Evolutionary conservation across 148 eudicot genomes (phyloP), one percentile per base, ranked within the genome.

Genomic region (Euryodendron excelsum): DNA sequence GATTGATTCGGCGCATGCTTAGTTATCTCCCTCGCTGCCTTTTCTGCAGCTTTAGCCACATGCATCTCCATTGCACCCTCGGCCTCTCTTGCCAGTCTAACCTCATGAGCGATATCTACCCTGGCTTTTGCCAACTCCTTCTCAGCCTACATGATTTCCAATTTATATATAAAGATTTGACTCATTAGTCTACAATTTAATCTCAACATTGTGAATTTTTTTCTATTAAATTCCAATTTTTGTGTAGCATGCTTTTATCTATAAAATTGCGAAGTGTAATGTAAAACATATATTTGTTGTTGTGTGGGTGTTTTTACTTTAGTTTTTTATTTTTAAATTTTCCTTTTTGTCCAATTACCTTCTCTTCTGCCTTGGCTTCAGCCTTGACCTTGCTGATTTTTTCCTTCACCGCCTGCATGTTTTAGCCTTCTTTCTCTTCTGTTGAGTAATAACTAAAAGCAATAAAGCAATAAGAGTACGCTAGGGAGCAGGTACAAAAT

Each of bases 351-450:
- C n/a, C n/a, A 2, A 2, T 48, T 79, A 92, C 97, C 90, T 86
- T 88, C 74, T 92, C 97, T 61, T 86, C 86, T 18, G 86, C 92
- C 75, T 77, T 89, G 1, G 88, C 87, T 73, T 90, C 91, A n/a
- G 88, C 84, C 77, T 87, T 92, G 60, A 78, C 88, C 76, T 89
- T 85, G 48, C 88, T 53, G 28, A 86, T 23, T 60, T 92, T 92
- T 0, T 89, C 91, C 77, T 90, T 90, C 50, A 92, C 83, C 15
- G 90, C 87, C 81, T 92, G 97, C 94, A 92, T 92, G 36, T 77
- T 89, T 66, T 28, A 4, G 2, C 25, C 9, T 52, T 63, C 28
- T 58, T 67, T 50, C 15, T n/a, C 15, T n/a, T 62, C 44, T 70
- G 45, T 53, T 41, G 36, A 27, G 31, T 13, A 28, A 39, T 17